Conservation (phyloP, 2,329 filamentous ascomycete genomes). For the Scedosporium apiospermum region DNA sequence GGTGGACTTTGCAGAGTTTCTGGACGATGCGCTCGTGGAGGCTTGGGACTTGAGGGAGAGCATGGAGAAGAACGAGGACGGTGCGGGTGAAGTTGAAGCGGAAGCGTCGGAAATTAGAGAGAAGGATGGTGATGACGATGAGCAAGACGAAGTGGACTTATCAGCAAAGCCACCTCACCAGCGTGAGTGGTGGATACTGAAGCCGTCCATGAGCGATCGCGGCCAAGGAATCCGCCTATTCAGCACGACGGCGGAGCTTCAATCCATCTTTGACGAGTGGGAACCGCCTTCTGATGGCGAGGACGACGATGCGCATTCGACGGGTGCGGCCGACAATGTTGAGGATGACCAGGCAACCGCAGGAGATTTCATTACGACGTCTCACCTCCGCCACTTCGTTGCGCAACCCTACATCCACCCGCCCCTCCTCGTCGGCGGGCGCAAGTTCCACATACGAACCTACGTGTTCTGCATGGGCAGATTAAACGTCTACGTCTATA, state of each 20-base stretch:
- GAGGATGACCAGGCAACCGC: slow-evolving; percentile 20
- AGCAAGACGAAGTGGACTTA: not conserved
- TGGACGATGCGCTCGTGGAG: slow-evolving; percentile 87
- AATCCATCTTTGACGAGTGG: slow-evolving; percentile 84
- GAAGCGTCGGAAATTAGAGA: slow-evolving; percentile 9
- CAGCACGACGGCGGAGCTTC: slow-evolving; percentile 73
- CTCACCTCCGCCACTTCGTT: slow-evolving; percentile 90
- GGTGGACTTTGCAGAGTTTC: slow-evolving; percentile 91
- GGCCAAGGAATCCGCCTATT: slow-evolving; percentile 91
- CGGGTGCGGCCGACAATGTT: slow-evolving; percentile 19
- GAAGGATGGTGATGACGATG: slow-evolving; percentile 17
- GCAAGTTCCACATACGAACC: slow-evolving; percentile 91
- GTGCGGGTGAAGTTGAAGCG: slow-evolving; percentile 10
- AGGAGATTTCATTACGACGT: slow-evolving; percentile 61
- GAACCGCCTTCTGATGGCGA: slow-evolving; percentile 65
- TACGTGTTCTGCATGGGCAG: slow-evolving; percentile 79
- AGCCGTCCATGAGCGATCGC: slow-evolving; percentile 94
- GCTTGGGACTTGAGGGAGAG: slow-evolving; percentile 79
- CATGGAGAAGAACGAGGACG: slow-evolving; percentile 52
- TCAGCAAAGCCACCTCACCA: slow-evolving; percentile 17
- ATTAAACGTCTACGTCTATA: slow-evolving; percentile 77
- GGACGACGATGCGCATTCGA: slow-evolving; percentile 26
- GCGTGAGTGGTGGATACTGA: slow-evolving; percentile 93
- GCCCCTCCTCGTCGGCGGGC: slow-evolving; percentile 63
- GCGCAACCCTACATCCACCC: slow-evolving; percentile 91